Conservation (phyloP, 805 yeast species). For the Candida piceae region DNA sequence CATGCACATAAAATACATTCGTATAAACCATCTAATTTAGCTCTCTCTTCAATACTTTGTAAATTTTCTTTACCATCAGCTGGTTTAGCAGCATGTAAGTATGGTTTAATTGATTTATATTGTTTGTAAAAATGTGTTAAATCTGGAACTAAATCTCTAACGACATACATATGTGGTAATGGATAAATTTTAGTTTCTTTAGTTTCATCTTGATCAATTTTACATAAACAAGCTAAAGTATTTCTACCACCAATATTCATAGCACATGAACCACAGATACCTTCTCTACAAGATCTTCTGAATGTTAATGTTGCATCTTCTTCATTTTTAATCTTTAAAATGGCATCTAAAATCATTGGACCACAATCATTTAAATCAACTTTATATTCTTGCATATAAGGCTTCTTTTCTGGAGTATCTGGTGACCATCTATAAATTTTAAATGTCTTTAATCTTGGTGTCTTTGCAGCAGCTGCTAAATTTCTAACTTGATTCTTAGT, state of each 20-base stretch:
- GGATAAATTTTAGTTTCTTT: conserved; percentile 89
- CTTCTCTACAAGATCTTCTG: conserved; percentile 98
- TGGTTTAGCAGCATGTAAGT: conserved; percentile 81
- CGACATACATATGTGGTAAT: conserved; percentile 96
- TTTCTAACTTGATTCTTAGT: conserved; percentile 19
- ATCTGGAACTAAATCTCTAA: conserved; percentile 96
- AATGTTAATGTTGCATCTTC: conserved; percentile 93
- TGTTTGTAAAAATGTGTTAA: conserved; percentile 97
- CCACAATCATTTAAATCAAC: conserved; percentile 90
- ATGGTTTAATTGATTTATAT: conserved; percentile 97
- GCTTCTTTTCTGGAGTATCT: conserved; percentile 90
- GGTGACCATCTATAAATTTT: conserved; percentile 98
- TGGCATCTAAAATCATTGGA: conserved; percentile 96
- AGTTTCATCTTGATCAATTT: conserved; percentile 73
- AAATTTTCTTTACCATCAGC: conserved; percentile 89
- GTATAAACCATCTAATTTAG: conserved; percentile 92
- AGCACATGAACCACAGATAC: conserved; percentile 99
- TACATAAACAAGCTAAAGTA: conserved; percentile 94
- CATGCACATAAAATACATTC: conserved; percentile 98
- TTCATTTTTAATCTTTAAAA: conserved; percentile 92
- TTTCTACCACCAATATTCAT: conserved; percentile 98
- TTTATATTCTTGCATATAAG: conserved; percentile 75
- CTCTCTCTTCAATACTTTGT: conserved; percentile 89
- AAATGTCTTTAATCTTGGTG: conserved; percentile 70
- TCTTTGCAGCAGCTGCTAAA: conserved; percentile 51